Evolutionary conservation across 164 flowering plant species (phyloP).

Genomic region (Santalum album): DNA sequence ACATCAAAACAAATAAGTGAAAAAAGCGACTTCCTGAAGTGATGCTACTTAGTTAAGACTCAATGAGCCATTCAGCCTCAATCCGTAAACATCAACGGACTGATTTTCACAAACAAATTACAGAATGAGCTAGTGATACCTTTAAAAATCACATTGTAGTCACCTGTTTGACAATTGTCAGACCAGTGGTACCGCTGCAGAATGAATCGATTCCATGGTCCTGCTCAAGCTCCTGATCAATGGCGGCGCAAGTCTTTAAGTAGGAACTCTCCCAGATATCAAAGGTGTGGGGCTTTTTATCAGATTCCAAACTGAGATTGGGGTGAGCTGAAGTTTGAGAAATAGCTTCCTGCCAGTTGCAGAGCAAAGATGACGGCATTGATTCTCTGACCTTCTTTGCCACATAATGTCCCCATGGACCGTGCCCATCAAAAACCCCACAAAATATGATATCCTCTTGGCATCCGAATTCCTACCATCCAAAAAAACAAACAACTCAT

Average conservation of each 20-base stretch:
- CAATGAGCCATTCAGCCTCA: too few relatives aligned
- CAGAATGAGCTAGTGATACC: not conserved
- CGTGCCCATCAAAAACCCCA: conserved; percentile 71
- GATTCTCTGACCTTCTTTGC: conserved; percentile 39
- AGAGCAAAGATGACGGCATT: conserved; percentile 35
- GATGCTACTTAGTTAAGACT: too few relatives aligned
- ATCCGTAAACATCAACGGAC: too few relatives aligned
- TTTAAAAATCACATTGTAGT: not conserved
- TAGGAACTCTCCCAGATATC: conserved; percentile 48
- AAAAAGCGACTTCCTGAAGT: too few relatives aligned
- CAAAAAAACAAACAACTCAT: not conserved
- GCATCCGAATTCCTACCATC: not conserved
- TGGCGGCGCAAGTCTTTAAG: conserved; percentile 42
- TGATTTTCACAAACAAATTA: not conserved
- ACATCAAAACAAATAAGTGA: too few relatives aligned
- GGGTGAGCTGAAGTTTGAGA: conserved; percentile 17
- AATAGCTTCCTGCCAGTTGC: conserved; percentile 44
- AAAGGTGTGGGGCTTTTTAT: conserved; percentile 20
- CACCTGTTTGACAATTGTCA: conserved; percentile 58
- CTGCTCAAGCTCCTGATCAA: conserved; percentile 48
- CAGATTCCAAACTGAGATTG: conserved; percentile 18
- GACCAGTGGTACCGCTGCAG: conserved; percentile 50
- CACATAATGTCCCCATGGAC: conserved; percentile 63
- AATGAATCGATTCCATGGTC: conserved; percentile 41
- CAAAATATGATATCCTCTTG: conserved; percentile 49